phyloP scores from a whole-genome alignment of 192 early-diverging fungal species.

The Neocallimastix lanati region DNA sequence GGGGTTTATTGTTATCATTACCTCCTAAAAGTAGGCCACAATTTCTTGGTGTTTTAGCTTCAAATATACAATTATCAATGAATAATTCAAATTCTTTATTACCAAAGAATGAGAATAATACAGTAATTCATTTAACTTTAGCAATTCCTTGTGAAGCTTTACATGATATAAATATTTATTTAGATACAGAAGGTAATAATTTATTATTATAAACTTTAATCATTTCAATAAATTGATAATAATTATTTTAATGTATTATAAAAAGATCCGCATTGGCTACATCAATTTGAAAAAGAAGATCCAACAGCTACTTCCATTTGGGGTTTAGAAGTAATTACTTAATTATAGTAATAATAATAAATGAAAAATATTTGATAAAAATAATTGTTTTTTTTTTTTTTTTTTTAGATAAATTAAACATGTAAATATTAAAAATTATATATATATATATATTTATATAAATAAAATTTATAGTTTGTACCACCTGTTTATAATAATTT shows the following conservation, averaged over 20 bases:
- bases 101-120: not conserved
- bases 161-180: not conserved
- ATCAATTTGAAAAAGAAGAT: not conserved
- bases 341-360: no score
- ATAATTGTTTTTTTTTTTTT: no score
- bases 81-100: not conserved
- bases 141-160: not conserved
- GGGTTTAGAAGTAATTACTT: not conserved
- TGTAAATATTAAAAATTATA: no score
- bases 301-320: not conserved
- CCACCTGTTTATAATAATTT: not conserved
- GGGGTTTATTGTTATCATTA: not conserved
- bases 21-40: not conserved
- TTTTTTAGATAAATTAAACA: no score
- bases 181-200: not conserved
- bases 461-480: not conserved
- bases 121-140: not conserved
- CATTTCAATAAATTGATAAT: no score
- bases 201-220: no score
- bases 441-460: no score
- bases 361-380: no score
- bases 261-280: not conserved
- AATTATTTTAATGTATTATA: not conserved
- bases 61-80: not conserved
- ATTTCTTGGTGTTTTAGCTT: not conserved